Evolutionary conservation across 163 green algal genomes (phyloP).

Genomic region (Chlamydomonas reinhardtii): DNA sequence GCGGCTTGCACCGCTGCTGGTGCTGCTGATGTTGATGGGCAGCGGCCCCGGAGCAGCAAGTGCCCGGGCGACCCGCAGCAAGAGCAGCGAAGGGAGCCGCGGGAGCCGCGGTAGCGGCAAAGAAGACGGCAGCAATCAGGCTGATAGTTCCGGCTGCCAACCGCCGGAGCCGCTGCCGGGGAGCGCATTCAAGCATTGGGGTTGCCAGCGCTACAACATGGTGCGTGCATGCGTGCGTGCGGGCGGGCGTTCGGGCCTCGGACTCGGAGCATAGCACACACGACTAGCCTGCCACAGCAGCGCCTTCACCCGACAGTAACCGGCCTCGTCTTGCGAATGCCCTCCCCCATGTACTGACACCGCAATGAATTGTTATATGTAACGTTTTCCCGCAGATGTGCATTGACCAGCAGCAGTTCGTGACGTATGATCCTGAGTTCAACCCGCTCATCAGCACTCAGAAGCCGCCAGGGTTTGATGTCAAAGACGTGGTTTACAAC

Average conservation of each 20-base stretch:
- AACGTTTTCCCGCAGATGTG: slow-evolving; percentile 7
- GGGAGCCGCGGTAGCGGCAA: not conserved
- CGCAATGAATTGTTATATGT: too few species aligned
- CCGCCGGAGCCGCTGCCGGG: not conserved
- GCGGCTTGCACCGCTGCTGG: too few species aligned
- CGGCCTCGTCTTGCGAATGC: too few species aligned
- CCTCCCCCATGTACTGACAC: too few species aligned
- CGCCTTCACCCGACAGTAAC: too few species aligned
- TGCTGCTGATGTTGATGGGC: too few species aligned
- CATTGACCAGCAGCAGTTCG: slow-evolving; percentile 44
- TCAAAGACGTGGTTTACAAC: slow-evolving; percentile 38
- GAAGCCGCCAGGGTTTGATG: slow-evolving; percentile 2
- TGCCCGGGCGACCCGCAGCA: not conserved
- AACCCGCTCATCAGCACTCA: not conserved
- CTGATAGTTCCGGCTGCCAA: not conserved
- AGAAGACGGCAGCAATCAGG: too few species aligned
- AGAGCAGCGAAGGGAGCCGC: not conserved
- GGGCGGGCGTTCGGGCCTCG: too few species aligned
- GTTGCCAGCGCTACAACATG: not conserved
- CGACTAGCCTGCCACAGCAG: too few species aligned
- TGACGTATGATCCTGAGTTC: slow-evolving; percentile 25
- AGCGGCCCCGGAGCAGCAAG: too few species aligned
- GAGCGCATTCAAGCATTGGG: not conserved
- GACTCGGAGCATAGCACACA: not conserved
- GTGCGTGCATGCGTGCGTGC: not conserved